phyloP scores from a whole-genome alignment of 2,329 filamentous ascomycete genomes.

The Kalaharituber pfeilii region DNA sequence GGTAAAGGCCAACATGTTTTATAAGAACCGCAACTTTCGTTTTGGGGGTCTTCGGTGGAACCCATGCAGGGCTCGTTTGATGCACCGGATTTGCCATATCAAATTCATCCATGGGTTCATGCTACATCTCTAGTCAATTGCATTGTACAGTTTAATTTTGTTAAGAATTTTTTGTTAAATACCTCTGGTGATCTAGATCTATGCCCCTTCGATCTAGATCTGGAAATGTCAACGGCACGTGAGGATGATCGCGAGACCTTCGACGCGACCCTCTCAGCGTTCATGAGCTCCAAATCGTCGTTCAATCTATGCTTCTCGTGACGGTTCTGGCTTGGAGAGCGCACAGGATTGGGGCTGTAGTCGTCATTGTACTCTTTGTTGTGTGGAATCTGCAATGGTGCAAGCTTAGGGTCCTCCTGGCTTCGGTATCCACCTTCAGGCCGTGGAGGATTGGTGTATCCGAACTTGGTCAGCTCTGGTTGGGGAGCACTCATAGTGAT shows the following conservation, averaged over 20 bases:
- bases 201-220: constrained; percentile 6
- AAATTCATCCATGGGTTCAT: constrained; percentile 27
- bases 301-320: constrained; percentile 45
- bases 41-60: constrained; percentile 44
- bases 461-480: background rate
- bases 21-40: constrained; percentile 46
- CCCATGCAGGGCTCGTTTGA: constrained; percentile 47
- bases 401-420: background rate
- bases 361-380: background rate
- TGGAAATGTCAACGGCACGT: constrained; percentile 11
- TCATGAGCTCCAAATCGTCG: constrained; percentile 48
- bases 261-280: constrained; percentile 41
- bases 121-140: background rate
- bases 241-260: constrained; percentile 9
- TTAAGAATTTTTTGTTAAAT: constrained; percentile 2
- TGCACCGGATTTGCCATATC: constrained; percentile 52
- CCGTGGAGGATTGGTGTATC: background rate
- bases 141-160: background rate
- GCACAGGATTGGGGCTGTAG: background rate
- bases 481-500: background rate
- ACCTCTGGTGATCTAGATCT: constrained; percentile 8
- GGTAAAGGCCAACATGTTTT: constrained; percentile 27
- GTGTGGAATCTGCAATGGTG: background rate
- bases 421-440: background rate
- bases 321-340: constrained; percentile 20